Evolutionary conservation across 495 filamentous ascomycete species (phyloP), one percentile per base, ranked within the genome.

Genomic region (Wilcoxina mikolae): DNA sequence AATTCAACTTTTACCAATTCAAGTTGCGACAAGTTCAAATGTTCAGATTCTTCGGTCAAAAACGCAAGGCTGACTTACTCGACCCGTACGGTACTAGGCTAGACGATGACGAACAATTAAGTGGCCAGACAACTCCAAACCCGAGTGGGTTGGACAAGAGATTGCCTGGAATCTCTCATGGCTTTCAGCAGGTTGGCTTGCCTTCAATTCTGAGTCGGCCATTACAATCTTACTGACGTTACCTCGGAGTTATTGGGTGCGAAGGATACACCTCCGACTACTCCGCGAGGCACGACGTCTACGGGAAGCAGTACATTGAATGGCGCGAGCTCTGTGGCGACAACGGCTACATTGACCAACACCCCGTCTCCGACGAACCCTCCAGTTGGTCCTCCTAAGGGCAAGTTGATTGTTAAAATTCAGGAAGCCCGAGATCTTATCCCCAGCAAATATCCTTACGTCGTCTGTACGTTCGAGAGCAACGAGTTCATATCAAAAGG

Each of bases 401-500:
- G 91, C 24, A 94, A 94, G 67, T 74, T 98, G 18, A 83, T 83
- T 27, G 84, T 98, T 52, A 85, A 82, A 57, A 89, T 98, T 27
- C 72, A 78, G 52, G 85, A 94, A 69, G 91, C 82, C 28, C 77
- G 85, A 60, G 86, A 85, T 2, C 69, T 98, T 24, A 76, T 82
- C 49, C 84, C 81, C 10, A 87, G 87, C 65, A 76, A 78, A 35
- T 83, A 94, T 62, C 91, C 91, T 1, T 98, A 96, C 64, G 87
- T 94, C 20, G 88, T 98, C 12, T 94, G 87, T 39, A 89, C 94
- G 23, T 98, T 95, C 62, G 91, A 98, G 66, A 85, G 85, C 68
- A 91, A 89, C 61, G 93, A 98, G 66, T 83, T 89, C 59, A 94
- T 98, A 48, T 95, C 91, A 9, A 84, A 81, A 54, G 86, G 86